Conservation (phyloP, 2,329 filamentous ascomycete species). For the Onygenales sp. region DNA sequence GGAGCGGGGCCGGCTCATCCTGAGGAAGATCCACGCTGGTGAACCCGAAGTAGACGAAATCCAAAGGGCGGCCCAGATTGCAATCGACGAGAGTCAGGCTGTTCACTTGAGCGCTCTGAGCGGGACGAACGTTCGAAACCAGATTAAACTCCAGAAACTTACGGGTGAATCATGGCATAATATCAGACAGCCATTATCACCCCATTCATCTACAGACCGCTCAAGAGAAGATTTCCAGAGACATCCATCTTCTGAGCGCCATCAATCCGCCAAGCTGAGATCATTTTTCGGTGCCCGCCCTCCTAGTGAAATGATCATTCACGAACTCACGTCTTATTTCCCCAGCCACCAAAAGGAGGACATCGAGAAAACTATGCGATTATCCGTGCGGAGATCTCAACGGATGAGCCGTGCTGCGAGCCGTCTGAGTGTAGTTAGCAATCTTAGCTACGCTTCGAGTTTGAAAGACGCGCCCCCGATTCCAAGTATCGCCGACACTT, state of each 20-base stretch:
- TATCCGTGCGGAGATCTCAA: slow-evolving; percentile 83
- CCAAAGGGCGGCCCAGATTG: slow-evolving; percentile 78
- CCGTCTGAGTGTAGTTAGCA: slow-evolving; percentile 87
- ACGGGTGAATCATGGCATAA: slow-evolving; percentile 81
- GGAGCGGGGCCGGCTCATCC: slow-evolving; percentile 81
- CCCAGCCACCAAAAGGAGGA: slow-evolving; percentile 88
- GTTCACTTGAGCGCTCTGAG: slow-evolving; percentile 54
- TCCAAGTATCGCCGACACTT: slow-evolving; percentile 88
- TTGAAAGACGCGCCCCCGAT: slow-evolving; percentile 89
- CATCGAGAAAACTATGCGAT: slow-evolving; percentile 87
- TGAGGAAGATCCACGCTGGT: slow-evolving; percentile 84
- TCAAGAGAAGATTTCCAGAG: slow-evolving; percentile 39
- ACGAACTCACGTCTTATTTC: slow-evolving; percentile 94
- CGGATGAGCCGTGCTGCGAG: slow-evolving; percentile 88
- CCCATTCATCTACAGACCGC: slow-evolving; percentile 41
- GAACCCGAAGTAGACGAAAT: slow-evolving; percentile 83
- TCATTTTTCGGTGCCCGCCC: slow-evolving; percentile 82
- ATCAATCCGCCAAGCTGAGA: slow-evolving; percentile 32
- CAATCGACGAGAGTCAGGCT: slow-evolving; percentile 74
- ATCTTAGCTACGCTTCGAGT: slow-evolving; percentile 83
- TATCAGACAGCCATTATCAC: slow-evolving; percentile 78
- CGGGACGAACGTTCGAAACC: slow-evolving; percentile 62
- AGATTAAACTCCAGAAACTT: slow-evolving; percentile 79
- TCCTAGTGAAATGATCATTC: slow-evolving; percentile 93
- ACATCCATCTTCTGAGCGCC: slow-evolving; percentile 20